Evolutionary conservation across 1,284 basidiomycete species (phyloP), one percentile per base, ranked within the genome.

Genomic region (Cutaneotrichosporon daszewskae): DNA sequence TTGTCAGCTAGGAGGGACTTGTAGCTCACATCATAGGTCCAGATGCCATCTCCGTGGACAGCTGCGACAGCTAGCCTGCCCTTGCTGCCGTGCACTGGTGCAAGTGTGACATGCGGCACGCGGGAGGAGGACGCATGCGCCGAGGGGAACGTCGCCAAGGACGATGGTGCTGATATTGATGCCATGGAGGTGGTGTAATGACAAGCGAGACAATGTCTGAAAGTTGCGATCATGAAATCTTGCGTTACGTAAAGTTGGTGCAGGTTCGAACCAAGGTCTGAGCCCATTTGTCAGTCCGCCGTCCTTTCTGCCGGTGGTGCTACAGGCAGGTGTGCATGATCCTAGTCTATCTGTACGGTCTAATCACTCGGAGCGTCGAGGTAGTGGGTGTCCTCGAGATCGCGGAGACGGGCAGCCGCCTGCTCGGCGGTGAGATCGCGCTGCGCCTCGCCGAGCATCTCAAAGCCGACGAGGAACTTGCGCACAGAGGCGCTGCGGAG

Each of bases 381-480:
- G 54, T 80, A 83, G 62, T 83, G 81, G 31, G 74, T 69, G 20
- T 75, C 72, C 13, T 73, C 60, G 40, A 76, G 74, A 2, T 58
- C 76, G 23, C 81, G 72, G 43, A 95, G 71, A 28, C 78, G 75
- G 50, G 71, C 62, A 0, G 90, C 90, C 7, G 89, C 90, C 66
- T 90, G 85, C 64, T 96, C 92, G 0, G 90, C 80, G 0, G 89
- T 92, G 28, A 95, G 74, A 64, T 96, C 91, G 3, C 91, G 76
- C 73, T 96, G 91, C 2, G 85, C 79, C 67, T 96, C 90, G 0
- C 81, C 87, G 80, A 95, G 87, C 54, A 95, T 76, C 69, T 95
- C 91, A 58, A 88, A 95, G 81, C 91, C 90, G 25, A 94, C 91
- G 25, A 94, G 70, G 72, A 95, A 95, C 70, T 96, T 96, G 59